Evolutionary conservation across 306 rosid genomes (phyloP), one percentile per base, ranked within the genome.

Genomic region (Cicer cuneatum): DNA sequence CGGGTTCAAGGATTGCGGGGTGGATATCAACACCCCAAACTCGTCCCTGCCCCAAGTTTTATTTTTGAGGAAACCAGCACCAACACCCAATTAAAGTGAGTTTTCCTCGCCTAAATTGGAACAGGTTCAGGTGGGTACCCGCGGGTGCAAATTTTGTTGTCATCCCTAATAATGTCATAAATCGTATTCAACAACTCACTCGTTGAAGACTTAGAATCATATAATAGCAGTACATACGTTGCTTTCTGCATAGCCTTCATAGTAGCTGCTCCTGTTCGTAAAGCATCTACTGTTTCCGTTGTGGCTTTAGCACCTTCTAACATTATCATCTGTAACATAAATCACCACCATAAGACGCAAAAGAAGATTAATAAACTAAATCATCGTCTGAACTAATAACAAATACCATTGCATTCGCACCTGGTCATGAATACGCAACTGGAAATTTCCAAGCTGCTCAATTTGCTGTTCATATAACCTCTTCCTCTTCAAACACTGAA

Each of bases 191-290:
- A 56, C 21, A 60, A 39, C 5, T 7, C 15, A 1, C 5, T 7
- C 15, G 2, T 43, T 42, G 43, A 43, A 43, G 11, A 42, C 16
- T 18, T 42, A 11, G 10, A 18, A 65, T 10, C n/a, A 42, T 18
- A 41, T 65, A 59, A 72, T 47, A 54, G 54, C 10, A 35, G 40
- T 62, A 77, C 88, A 74, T 84, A 94, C 97, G 96, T 92, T 82
- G 99, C 96, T 83, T 90, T 94, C 74, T 94, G 99, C 99, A 94
- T 94, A 71, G 97, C 99, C 85, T 94, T 94, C 99, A 94, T 94
- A 29, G 99, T 87, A 78, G 97, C 48, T 35, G 99, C 99, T 65
- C 99, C 99, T 18, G 89, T 83, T 86, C 99, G 85, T 83, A 94
- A 89, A 2, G 97, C 99, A 79, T 94, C 99, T 24, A 94, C 99